Conservation (phyloP, 768 basidiomycete species). For the Galerina sulciceps region DNA sequence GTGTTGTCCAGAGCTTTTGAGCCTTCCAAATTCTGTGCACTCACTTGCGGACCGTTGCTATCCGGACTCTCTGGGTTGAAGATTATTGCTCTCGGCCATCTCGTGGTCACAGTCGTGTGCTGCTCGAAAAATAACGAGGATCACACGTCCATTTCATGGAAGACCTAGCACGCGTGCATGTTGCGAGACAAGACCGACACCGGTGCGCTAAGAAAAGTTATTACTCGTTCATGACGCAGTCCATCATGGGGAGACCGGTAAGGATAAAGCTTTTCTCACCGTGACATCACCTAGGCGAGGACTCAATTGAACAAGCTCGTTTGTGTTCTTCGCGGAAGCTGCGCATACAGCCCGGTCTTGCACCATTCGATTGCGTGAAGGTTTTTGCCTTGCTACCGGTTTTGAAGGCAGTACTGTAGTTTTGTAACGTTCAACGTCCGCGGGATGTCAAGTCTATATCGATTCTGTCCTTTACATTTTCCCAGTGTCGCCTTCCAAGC, state of each 20-base stretch:
- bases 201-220: constrained; percentile 2
- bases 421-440: not conserved
- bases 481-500: not conserved
- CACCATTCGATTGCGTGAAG: not conserved
- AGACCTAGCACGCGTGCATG: constrained; percentile 9
- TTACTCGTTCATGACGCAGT: constrained; percentile 18
- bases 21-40: not conserved
- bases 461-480: constrained; percentile 3
- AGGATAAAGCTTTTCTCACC: constrained; percentile 10
- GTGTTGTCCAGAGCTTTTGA: not conserved
- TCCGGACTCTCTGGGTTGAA: not conserved
- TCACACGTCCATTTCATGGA: constrained; percentile 12
- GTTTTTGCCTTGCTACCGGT: not conserved
- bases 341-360: not conserved
- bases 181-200: constrained; percentile 3
- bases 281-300: constrained; percentile 3
- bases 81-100: not conserved
- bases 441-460: constrained; percentile 1
- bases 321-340: not conserved
- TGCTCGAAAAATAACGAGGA: constrained; percentile 1
- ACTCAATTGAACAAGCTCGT: not conserved
- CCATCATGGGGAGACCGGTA: constrained; percentile 5
- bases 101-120: constrained; percentile 1
- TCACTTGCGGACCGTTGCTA: not conserved
- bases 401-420: not conserved